Base-by-base conservation (phyloP, 306 rosid genomes). In the Dalbergia cochinchinensis region DNA sequence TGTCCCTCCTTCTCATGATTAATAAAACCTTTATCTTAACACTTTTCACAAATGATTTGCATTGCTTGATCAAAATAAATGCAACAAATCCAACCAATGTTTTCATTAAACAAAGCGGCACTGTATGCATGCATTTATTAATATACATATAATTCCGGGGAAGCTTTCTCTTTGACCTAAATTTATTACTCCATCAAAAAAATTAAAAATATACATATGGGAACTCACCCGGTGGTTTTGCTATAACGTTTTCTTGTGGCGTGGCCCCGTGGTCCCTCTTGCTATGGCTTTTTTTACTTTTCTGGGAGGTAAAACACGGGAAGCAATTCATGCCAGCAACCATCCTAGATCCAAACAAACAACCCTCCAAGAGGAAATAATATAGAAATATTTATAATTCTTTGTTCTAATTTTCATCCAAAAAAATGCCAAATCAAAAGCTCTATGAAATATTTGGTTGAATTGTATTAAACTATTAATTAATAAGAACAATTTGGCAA, bases 281-380 rank as follows among this genome's bases (percentile, higher is more conserved):
- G 54, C 72, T 77, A 10, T 11, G 42, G 19, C 82, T 73, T 77
- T 81, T 90, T 83, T 88, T 87, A 79, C 84, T 88, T 79, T 80
- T 88, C 66, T 89, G 90, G 13, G 85, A 85, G 11, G 71, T 76
- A 66, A 94, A 94, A 82, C 99, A 94, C 42, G 97, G 92, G 86
- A 94, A 94, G 81, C 99, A 94, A 35, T 88, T 92, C 99, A 94
- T 90, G 69, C 73, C 65, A 68, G 39, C 65, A 62, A 18, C 20
- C 39, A 51, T 42, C 34, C 51, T 57, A 18, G 74, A 63, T 42
- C 13, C 65, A 78, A 65, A 2, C 3, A 22, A 48, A 22, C 48
- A 72, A 59, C 68, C 69, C 7, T 54, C 31, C 47, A 7, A 37
- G 6, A 19, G n/a, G n/a, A 16, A 47, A 39, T 50, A 45, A 20